Base-by-base conservation (phyloP, 371 early-diverging fungal genomes). In the Rhizomucor pusillus region DNA sequence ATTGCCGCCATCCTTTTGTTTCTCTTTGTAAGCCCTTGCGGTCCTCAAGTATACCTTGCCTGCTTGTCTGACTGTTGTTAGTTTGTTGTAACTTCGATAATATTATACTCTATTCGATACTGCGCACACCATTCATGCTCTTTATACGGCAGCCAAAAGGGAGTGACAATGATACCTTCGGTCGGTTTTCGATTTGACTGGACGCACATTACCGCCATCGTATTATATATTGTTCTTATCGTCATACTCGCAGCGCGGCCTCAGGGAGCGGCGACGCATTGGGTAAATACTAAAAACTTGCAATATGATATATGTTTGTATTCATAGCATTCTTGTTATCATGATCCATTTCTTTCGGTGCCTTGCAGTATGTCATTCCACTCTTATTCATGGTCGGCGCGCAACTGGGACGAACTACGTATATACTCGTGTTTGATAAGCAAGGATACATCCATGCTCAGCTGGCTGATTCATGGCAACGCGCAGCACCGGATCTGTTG, bases 211-310 rank as follows among this genome's bases (percentile, higher is more conserved):
- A 20, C 34, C 10, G 24, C 52, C 14, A n/a, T 51, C 22, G 11
- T 41, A 16, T 10, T 61, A 11, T 61, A 61, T 40, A 20, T 33
- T 41, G 11, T 47, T 19, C 33, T 43, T 14, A 14, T 40, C 43
- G 6, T 34, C 52, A 23, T 36, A 43, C 2, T 22, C 41, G 5
- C 29, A 24, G 7, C 16, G 44, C 12, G 44, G 24, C 20, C 18
- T 5, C 3, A 29, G 7, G 29, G 29, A 29, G 7, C 29, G 29
- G 29, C 24, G n/a, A 41, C 48, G 23, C 62, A 55, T 41, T 61
- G 62, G 62, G 62, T 61, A 61, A 35, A 47, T 47, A 47, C 58
- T 52, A n/a, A n/a, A n/a, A n/a, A n/a, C n/a, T n/a, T n/a, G n/a
- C n/a, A n/a, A n/a, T n/a, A n/a, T n/a, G n/a, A n/a, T n/a, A n/a